Conservation (phyloP, 129 eudicot species). For the Solidago caesia region DNA sequence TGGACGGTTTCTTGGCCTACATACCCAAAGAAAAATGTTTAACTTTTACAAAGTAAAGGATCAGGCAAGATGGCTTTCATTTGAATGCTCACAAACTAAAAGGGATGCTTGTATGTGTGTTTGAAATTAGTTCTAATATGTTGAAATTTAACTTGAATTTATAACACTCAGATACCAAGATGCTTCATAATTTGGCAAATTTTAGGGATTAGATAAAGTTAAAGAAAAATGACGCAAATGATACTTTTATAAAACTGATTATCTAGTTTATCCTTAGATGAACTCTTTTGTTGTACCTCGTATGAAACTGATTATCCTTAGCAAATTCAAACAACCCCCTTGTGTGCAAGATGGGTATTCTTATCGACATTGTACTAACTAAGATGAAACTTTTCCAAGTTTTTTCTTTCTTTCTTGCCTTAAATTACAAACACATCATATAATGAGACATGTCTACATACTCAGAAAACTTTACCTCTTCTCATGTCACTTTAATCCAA, state of each 20-base stretch:
- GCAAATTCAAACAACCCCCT: neutral
- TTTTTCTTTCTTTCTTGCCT: neutral
- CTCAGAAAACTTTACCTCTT: constrained; percentile 53
- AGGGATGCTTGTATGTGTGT: neutral
- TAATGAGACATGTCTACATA: constrained; percentile 1
- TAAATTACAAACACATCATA: neutral
- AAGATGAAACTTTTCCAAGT: too few species aligned
- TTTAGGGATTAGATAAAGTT: neutral
- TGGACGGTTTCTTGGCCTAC: constrained; percentile 89
- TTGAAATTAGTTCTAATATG: neutral
- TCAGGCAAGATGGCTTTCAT: neutral
- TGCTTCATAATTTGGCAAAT: neutral
- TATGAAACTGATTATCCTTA: too few species aligned
- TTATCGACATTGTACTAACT: too few species aligned
- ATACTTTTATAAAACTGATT: neutral
- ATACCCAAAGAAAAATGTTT: neutral
- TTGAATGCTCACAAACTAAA: neutral
- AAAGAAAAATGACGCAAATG: neutral
- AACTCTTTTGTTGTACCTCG: too few species aligned
- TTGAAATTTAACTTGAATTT: neutral
- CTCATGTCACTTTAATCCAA: constrained; percentile 94
- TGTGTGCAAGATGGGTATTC: too few species aligned
- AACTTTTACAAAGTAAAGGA: neutral
- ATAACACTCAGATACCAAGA: neutral
- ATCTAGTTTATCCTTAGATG: too few species aligned